A percentile compares a stretch with the other conserved stretches of the same genome.
These are phyloP conservation scores for Rhododendron mucronatum DNA, from an alignment of 148 eudicot species.

Conservation along the genomic window DNA sequence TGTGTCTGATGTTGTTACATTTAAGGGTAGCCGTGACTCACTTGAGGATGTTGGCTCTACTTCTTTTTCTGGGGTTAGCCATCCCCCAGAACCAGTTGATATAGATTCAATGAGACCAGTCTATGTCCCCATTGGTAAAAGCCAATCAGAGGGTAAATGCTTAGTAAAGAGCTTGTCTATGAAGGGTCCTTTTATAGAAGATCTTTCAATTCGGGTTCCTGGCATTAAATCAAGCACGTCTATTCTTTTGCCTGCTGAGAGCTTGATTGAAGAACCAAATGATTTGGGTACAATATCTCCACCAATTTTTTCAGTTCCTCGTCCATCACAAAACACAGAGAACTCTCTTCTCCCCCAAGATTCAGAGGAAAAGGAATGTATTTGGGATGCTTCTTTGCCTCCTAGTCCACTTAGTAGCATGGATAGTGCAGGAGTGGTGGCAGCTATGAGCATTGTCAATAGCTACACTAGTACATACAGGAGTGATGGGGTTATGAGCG, in stretches of 20 bases:
- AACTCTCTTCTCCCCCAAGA: constrained; percentile 34
- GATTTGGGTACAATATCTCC: constrained; percentile 33
- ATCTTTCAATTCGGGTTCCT: constrained; percentile 47
- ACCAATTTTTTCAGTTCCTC: constrained; percentile 35
- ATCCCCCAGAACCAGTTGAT: constrained; percentile 81
- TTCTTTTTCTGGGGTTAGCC: constrained; percentile 75
- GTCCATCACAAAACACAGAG: constrained; percentile 50
- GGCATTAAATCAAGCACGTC: constrained; percentile 42
- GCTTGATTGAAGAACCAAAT: constrained; percentile 45
- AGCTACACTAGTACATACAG: constrained; percentile 69
- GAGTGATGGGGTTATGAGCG: constrained; percentile 63
- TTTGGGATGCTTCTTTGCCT: constrained; percentile 90
- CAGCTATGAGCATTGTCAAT: constrained; percentile 69
- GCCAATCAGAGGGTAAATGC: constrained; percentile 42
- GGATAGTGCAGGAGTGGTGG: constrained; percentile 53
- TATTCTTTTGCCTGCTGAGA: constrained; percentile 44
- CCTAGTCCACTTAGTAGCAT: constrained; percentile 86
- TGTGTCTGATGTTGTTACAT: constrained; percentile 40
- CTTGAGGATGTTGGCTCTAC: constrained; percentile 44
- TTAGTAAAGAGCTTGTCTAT: constrained; percentile 54
- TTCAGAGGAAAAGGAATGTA: constrained; percentile 72
- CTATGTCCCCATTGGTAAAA: constrained; percentile 58
- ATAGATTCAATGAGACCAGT: constrained; percentile 64
- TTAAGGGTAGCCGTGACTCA: constrained; percentile 44
- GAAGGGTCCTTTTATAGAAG: constrained; percentile 74